Percentiles rank a stretch among this genome's conserved stretches.
Conservation (phyloP, 2,329 filamentous ascomycete species). For the Paracoccidioides lutzii region DNA sequence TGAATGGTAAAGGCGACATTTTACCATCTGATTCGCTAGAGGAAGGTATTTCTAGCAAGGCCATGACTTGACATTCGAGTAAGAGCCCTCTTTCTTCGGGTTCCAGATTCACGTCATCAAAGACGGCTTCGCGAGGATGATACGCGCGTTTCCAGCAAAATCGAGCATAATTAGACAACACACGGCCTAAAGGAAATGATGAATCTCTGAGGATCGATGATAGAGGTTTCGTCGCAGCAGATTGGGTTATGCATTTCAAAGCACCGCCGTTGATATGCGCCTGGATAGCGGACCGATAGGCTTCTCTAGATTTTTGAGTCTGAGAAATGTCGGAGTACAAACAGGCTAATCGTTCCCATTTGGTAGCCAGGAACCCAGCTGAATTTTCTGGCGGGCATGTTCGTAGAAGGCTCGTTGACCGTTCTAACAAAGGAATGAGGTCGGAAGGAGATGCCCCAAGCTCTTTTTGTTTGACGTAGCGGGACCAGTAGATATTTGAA, state of each 20-base stretch:
- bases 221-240: conserved; percentile 17
- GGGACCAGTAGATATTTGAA: conserved; percentile 37
- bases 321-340: conserved; percentile 29
- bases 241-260: conserved; percentile 20
- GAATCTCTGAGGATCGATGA: conserved; percentile 21
- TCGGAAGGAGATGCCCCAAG: conserved; percentile 20
- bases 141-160: conserved; percentile 9
- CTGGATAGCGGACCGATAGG: conserved; percentile 29
- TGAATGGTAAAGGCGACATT: conserved; percentile 17
- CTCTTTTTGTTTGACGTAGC: conserved; percentile 33
- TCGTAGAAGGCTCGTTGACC: conserved; percentile 28
- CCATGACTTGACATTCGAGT: conserved; percentile 26
- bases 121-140: conserved; percentile 13
- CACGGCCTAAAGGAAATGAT: conserved; percentile 26
- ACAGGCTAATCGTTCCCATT: conserved; percentile 33
- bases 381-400: conserved; percentile 23
- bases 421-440: conserved; percentile 27
- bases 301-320: conserved; percentile 22
- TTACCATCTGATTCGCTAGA: conserved; percentile 18
- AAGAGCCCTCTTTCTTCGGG: conserved; percentile 18
- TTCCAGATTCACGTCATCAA: conserved; percentile 21
- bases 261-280: conserved; percentile 28
- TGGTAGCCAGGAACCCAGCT: conserved; percentile 30
- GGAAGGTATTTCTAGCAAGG: conserved; percentile 21
- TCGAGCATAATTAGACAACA: conserved; percentile 23